These are phyloP conservation scores for Ocimum tenuiflorum DNA, from an alignment of 257 asterid genomes.

Conservation along the genomic window DNA sequence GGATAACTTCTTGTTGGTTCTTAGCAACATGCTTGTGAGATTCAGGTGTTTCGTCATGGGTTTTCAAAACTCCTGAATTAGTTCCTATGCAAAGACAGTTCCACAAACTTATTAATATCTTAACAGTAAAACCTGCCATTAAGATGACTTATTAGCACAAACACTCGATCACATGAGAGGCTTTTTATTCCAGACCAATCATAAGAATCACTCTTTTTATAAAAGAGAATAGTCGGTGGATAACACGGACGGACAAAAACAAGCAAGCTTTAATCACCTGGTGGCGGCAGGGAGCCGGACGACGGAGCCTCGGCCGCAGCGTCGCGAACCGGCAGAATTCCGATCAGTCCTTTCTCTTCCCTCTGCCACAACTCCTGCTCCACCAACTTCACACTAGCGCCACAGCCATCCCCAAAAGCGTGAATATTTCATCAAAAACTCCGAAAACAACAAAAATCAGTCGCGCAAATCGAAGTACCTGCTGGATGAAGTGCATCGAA, in stretches of 20 bases:
- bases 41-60: constrained; percentile 51
- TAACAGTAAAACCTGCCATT: neutral
- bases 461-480: constrained; percentile 35
- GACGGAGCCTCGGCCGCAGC: constrained; percentile 57
- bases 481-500: constrained; percentile 96
- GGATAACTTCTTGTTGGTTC: constrained; percentile 76
- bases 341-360: constrained; percentile 93
- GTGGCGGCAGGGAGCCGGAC: constrained; percentile 35
- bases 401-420: constrained; percentile 14
- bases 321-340: constrained; percentile 91
- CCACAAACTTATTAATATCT: constrained; percentile 9
- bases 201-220: constrained; percentile 8
- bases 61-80: constrained; percentile 49
- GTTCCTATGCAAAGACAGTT: constrained; percentile 24
- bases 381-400: constrained; percentile 80
- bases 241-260: neutral
- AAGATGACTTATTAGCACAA: neutral
- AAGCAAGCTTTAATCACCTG: constrained; percentile 43
- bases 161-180: neutral
- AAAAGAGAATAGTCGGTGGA: constrained; percentile 8
- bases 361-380: constrained; percentile 99
- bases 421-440: constrained; percentile 5
- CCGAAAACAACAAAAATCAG: neutral
- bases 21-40: constrained; percentile 62
- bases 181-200: neutral